phyloP scores from a whole-genome alignment of 208 protist genomes.

The Leishmania martiniquensis region DNA sequence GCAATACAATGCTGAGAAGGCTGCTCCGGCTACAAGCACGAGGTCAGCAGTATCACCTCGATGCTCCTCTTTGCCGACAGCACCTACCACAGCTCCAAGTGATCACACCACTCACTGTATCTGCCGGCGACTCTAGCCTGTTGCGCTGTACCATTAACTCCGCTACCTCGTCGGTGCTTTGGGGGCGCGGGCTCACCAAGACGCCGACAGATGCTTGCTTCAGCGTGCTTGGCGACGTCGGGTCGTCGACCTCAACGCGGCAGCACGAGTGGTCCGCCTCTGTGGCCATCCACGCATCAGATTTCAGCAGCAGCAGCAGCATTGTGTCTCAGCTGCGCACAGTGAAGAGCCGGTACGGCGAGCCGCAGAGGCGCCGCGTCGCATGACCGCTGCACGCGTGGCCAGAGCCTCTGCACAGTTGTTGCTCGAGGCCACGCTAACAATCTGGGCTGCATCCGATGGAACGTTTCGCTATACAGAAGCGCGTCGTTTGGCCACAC shows the following conservation, averaged over 20 bases:
- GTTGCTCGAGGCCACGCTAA: slow-evolving; percentile 78
- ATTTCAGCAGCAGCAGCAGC: slow-evolving; percentile 73
- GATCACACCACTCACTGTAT: slow-evolving; percentile 31
- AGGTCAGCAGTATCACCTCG: slow-evolving; percentile 78
- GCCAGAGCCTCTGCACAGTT: slow-evolving; percentile 86
- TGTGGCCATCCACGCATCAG: slow-evolving; percentile 58
- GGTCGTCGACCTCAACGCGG: slow-evolving; percentile 92
- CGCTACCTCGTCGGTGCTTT: slow-evolving; percentile 1
- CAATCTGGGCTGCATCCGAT: slow-evolving; percentile 93
- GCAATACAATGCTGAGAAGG: slow-evolving; percentile 82
- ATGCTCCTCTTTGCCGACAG: slow-evolving; percentile 78
- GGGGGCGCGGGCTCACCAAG: slow-evolving; percentile 44
- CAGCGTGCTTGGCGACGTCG: slow-evolving; percentile 89
- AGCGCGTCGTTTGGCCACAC: slow-evolving; percentile 47
- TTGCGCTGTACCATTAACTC: slow-evolving; percentile 25
- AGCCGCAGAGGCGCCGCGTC: slow-evolving; percentile 93
- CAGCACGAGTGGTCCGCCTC: slow-evolving; percentile 54
- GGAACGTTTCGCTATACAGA: slow-evolving; percentile 88
- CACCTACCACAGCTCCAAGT: slow-evolving; percentile 89
- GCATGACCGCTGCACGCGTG: slow-evolving; percentile 83
- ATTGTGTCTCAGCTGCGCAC: slow-evolving; percentile 94
- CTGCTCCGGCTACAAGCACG: slow-evolving; percentile 91
- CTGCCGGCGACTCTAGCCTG: slow-evolving; percentile 90
- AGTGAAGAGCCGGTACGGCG: slow-evolving; percentile 89
- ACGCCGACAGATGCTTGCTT: slow-evolving; percentile 75